Evolutionary conservation across 768 basidiomycete genomes (phyloP).

Genomic region (Russula lepida): DNA sequence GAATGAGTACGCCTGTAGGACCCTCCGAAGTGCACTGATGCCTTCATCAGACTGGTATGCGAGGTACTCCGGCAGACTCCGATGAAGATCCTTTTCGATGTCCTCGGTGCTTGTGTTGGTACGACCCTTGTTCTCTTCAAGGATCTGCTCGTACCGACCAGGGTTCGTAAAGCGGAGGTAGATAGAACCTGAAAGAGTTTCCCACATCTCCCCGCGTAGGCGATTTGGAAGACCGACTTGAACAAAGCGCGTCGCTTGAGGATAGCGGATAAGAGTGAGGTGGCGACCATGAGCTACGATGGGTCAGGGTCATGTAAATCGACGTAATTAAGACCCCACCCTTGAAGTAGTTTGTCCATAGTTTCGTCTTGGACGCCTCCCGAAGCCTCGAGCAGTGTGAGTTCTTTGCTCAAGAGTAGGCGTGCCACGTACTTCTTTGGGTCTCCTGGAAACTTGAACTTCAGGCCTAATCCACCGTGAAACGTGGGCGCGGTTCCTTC

Average conservation of each 20-base stretch:
- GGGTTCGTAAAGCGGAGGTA: constrained; percentile 85
- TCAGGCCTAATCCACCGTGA: constrained; percentile 71
- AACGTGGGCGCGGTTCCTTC: constrained; percentile 50
- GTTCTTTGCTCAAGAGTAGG: background rate
- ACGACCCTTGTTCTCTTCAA: constrained; percentile 69
- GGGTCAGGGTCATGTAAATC: background rate
- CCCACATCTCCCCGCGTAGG: constrained; percentile 96
- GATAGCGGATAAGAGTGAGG: constrained; percentile 91
- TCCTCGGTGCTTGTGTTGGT: constrained; percentile 90
- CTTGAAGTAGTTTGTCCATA: constrained; percentile 85
- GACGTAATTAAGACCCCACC: constrained; percentile 36
- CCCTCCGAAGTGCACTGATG: constrained; percentile 74
- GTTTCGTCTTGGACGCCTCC: constrained; percentile 89
- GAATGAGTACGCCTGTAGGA: constrained; percentile 92
- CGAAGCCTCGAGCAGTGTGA: constrained; percentile 46
- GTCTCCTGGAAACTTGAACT: constrained; percentile 88
- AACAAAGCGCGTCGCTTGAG: constrained; percentile 92
- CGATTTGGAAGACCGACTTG: constrained; percentile 95
- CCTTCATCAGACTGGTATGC: constrained; percentile 91
- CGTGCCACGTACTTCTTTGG: constrained; percentile 64
- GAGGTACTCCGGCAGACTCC: constrained; percentile 93
- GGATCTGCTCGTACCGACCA: constrained; percentile 66
- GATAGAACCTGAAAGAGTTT: constrained; percentile 88
- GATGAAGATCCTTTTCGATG: constrained; percentile 96
- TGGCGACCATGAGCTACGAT: constrained; percentile 83